Conservation (phyloP, 2,329 filamentous ascomycete genomes). For the Colletotrichum tropicicola region DNA sequence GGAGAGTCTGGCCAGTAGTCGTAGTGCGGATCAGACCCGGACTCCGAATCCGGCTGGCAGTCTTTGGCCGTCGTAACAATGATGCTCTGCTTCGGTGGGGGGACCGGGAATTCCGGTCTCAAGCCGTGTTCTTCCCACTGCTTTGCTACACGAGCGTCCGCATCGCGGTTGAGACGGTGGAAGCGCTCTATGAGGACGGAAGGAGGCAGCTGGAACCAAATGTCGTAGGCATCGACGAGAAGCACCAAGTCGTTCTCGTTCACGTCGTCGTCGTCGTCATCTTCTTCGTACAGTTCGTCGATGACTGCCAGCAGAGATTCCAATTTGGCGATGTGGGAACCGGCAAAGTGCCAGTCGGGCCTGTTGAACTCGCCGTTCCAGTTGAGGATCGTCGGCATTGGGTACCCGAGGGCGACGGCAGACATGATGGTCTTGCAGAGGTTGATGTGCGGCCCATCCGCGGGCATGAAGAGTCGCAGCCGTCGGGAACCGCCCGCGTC, state of each 20-base stretch:
- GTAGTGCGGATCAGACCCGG: conserved; percentile 45
- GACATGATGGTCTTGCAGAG: conserved; percentile 50
- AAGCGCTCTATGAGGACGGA: conserved; percentile 47
- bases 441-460: conserved; percentile 45
- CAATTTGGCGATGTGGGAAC: conserved; percentile 49
- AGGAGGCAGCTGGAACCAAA: conserved; percentile 50
- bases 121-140: conserved; percentile 34
- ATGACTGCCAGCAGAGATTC: conserved; percentile 43
- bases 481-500: conserved; percentile 32
- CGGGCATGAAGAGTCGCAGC: conserved; percentile 48
- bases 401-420: conserved; percentile 47
- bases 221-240: conserved; percentile 48
- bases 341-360: conserved; percentile 46
- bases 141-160: conserved; percentile 37
- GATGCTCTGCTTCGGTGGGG: conserved; percentile 41
- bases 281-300: conserved; percentile 36
- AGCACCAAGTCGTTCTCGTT: conserved; percentile 44
- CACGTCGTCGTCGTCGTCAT: conserved; percentile 18
- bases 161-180: conserved; percentile 44
- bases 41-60: conserved; percentile 42
- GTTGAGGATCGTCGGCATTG: conserved; percentile 45
- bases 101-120: conserved; percentile 37
- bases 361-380: conserved; percentile 48
- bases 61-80: conserved; percentile 45
- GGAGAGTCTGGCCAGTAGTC: conserved; percentile 47